Evolutionary conservation across 805 yeast species (phyloP).

Genomic region (Ogataea pignaliae): DNA sequence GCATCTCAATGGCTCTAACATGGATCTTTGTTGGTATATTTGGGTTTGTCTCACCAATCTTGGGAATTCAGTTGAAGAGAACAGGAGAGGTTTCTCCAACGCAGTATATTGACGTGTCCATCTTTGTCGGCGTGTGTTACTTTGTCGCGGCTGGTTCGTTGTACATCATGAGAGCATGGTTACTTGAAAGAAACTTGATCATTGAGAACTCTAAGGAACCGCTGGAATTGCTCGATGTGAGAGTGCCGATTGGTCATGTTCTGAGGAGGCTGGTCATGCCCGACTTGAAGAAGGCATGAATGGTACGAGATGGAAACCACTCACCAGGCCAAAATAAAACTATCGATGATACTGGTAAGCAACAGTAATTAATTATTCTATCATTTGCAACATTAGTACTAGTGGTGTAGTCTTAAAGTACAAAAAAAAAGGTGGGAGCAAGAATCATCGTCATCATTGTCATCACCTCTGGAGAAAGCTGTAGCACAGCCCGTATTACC

Average conservation of each 20-base stretch:
- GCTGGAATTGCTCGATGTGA: conserved; percentile 13
- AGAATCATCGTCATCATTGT: too few relatives aligned
- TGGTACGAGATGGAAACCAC: too few relatives aligned
- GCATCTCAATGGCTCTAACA: conserved; percentile 41
- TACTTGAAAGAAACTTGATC: conserved; percentile 44
- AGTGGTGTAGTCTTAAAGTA: too few relatives aligned
- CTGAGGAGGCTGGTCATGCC: conserved; percentile 3
- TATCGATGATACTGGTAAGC: too few relatives aligned
- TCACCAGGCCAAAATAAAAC: too few relatives aligned
- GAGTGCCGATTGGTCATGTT: conserved; percentile 9
- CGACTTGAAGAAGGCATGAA: too few relatives aligned
- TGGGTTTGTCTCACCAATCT: conserved; percentile 55
- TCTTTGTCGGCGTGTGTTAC: conserved; percentile 57
- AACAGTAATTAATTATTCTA: too few relatives aligned
- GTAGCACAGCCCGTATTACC: too few relatives aligned
- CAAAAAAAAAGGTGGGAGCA: too few relatives aligned
- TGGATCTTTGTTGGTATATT: conserved; percentile 50
- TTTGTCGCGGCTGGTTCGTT: conserved; percentile 40
- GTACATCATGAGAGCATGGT: conserved; percentile 48
- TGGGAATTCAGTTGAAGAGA: conserved; percentile 49
- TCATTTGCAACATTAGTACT: too few relatives aligned
- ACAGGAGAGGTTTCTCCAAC: conserved; percentile 34
- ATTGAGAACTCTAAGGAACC: conserved; percentile 15
- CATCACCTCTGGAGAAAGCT: too few relatives aligned
- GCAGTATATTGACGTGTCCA: conserved; percentile 49